Evolutionary conservation across 305 asterid species (phyloP).

Genomic region (Fraxinus ornus): DNA sequence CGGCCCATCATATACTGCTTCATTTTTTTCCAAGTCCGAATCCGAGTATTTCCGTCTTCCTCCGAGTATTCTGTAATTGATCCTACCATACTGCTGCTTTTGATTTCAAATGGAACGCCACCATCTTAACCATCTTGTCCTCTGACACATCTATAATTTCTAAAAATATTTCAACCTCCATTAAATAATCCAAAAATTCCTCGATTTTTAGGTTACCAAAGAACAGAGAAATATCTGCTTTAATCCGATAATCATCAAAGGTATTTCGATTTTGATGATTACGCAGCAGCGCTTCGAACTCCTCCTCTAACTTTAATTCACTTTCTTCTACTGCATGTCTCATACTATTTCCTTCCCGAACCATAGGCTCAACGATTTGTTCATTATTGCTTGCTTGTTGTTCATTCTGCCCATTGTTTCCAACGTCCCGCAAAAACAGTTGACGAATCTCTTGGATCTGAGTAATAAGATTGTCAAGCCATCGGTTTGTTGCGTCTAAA

Average conservation of each 20-base stretch:
- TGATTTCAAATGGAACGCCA: neutral
- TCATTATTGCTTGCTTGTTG: neutral
- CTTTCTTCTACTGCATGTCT: neutral
- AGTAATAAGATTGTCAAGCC: no score
- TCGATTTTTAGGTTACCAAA: neutral
- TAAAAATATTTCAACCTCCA: neutral
- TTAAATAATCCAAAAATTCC: neutral
- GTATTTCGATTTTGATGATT: neutral
- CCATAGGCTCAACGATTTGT: neutral
- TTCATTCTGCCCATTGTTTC: neutral
- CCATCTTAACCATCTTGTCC: neutral
- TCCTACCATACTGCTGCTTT: no score
- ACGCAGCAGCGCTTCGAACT: neutral
- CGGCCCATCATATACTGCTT: no score
- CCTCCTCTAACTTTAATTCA: neutral
- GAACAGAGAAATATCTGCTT: neutral
- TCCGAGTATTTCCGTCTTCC: no score
- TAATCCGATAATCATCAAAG: neutral
- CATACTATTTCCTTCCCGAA: no score
- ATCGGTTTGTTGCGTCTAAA: neutral
- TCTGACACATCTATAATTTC: neutral
- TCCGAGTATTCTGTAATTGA: no score
- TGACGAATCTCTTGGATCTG: no score
- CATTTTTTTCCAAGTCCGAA: no score
- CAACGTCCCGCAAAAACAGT: no score